A percentile compares a stretch with the other conserved stretches of the same genome.
Conservation (phyloP, 257 asterid species). For the Penstemon newberryi region DNA sequence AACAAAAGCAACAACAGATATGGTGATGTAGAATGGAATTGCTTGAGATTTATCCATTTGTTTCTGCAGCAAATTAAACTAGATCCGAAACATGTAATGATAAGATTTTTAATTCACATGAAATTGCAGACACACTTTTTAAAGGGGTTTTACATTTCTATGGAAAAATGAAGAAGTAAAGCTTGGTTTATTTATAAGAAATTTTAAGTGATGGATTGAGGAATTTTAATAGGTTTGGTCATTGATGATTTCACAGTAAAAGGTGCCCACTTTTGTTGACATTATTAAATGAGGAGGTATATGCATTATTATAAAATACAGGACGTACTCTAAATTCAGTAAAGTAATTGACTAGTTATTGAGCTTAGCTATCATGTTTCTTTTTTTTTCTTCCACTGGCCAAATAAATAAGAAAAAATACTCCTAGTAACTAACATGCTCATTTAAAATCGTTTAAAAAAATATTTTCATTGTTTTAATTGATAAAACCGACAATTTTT, state of each 20-base stretch:
- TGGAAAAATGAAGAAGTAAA: slow-evolving; percentile 4
- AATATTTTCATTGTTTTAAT: too few relatives aligned
- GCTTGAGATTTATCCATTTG: slow-evolving; percentile 39
- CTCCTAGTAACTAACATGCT: too few relatives aligned
- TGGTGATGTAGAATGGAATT: slow-evolving; percentile 57
- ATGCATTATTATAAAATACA: slow-evolving; percentile 3
- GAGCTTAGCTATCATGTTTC: too few relatives aligned
- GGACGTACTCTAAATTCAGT: background rate
- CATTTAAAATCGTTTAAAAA: too few relatives aligned
- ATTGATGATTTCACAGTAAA: slow-evolving; percentile 6
- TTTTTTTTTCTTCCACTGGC: background rate
- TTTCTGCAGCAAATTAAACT: slow-evolving; percentile 17
- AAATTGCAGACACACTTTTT: background rate
- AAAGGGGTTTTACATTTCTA: background rate
- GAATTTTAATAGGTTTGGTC: background rate
- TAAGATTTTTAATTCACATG: background rate
- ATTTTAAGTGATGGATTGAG: background rate
- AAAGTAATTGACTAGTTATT: too few relatives aligned
- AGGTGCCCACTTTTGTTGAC: slow-evolving; percentile 25
- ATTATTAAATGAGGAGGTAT: slow-evolving; percentile 10
- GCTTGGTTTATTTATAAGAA: slow-evolving; percentile 18
- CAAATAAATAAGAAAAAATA: background rate
- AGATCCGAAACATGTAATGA: background rate
- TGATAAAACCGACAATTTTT: too few relatives aligned
- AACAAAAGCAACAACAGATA: slow-evolving; percentile 65